Evolutionary conservation across 75 land plant species (phyloP).

Genomic region (Chamaecyparis obtusa): DNA sequence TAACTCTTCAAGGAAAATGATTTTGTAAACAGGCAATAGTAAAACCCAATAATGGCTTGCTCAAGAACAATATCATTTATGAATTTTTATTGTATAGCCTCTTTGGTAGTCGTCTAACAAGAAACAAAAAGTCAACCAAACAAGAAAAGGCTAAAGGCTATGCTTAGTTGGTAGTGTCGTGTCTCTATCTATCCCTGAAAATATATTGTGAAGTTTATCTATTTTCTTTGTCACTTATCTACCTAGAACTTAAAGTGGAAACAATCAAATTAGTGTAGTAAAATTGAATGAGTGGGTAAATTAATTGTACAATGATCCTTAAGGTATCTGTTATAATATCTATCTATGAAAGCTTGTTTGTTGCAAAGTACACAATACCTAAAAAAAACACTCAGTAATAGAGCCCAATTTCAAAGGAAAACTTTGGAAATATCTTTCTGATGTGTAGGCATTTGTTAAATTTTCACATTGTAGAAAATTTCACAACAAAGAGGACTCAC

Average conservation of each 20-base stretch:
- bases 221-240: neutral
- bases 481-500: too few species aligned
- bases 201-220: neutral
- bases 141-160: neutral
- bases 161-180: neutral
- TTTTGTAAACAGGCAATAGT: neutral
- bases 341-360: neutral
- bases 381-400: too few species aligned
- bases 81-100: neutral
- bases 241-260: neutral
- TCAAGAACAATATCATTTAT: neutral
- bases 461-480: too few species aligned
- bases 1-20: neutral
- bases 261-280: neutral
- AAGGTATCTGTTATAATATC: neutral
- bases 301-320: neutral
- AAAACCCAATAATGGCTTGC: neutral
- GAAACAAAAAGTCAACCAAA: neutral
- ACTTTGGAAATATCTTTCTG: too few species aligned
- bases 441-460: too few species aligned
- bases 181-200: too few species aligned
- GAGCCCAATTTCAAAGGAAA: too few species aligned
- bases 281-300: too few species aligned
- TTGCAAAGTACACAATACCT: neutral
- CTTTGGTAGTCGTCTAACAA: neutral